phyloP scores from a whole-genome alignment of 2,329 filamentous ascomycete genomes.

The Colletotrichum sojae region DNA sequence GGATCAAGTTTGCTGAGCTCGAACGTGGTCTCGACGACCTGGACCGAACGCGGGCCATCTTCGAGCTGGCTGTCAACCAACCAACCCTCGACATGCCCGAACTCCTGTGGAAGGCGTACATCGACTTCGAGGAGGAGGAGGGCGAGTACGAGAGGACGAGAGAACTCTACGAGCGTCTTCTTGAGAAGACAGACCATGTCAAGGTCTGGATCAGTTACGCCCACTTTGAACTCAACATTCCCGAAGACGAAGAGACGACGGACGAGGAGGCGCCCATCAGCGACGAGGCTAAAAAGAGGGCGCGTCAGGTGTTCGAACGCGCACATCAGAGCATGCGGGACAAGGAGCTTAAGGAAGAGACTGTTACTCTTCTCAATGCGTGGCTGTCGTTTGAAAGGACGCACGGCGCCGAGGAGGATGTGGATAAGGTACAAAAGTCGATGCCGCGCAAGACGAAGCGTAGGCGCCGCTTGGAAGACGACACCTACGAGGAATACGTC shows the following conservation, averaged over 20 bases:
- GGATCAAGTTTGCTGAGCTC: constrained; percentile 96
- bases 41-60: constrained; percentile 90
- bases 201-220: constrained; percentile 99
- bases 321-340: constrained; percentile 91
- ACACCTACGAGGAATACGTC: constrained; percentile 95
- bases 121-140: constrained; percentile 98
- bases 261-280: constrained; percentile 79
- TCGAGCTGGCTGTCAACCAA: constrained; percentile 89
- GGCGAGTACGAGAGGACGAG: constrained; percentile 89
- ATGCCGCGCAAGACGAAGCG: constrained; percentile 97
- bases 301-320: constrained; percentile 86
- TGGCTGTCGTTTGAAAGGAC: constrained; percentile 94
- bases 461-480: constrained; percentile 90
- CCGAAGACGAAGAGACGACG: constrained; percentile 76
- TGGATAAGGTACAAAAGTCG: constrained; percentile 88
- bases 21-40: constrained; percentile 93
- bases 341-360: constrained; percentile 91
- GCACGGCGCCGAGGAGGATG: constrained; percentile 81
- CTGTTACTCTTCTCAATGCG: constrained; percentile 90
- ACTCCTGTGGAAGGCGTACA: constrained; percentile 97
- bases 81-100: constrained; percentile 95
- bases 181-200: constrained; percentile 97
- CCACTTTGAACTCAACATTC: constrained; percentile 97
- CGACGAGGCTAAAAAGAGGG: constrained; percentile 86
- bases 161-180: constrained; percentile 87